Evolutionary conservation across 495 filamentous ascomycete genomes (phyloP), one percentile per base, ranked within the genome.

Genomic region (Daldinia childiae): DNA sequence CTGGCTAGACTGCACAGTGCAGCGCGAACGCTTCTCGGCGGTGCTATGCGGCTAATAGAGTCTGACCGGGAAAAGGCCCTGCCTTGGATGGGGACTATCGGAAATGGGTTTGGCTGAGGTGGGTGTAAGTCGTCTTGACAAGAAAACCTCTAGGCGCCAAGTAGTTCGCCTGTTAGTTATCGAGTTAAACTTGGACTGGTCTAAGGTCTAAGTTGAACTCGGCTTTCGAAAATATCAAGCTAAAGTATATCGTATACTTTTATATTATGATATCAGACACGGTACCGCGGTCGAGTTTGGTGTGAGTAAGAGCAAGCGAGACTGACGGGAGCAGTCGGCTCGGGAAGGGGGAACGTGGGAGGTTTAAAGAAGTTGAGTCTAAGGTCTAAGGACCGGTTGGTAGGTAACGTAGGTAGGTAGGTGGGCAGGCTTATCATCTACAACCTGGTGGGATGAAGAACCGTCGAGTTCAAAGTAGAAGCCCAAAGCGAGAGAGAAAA

Each of bases 41-140:
- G 65, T 73, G 71, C 65, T 73, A 73, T 73, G 71, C 71, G 71
- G 71, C 71, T 73, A 73, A 73, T 73, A 69, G 51, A 73, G 57
- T 73, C 60, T 69, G 65, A 69, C 65, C 65, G 71, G 66, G 66
- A 73, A 73, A 73, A 69, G 62, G 66, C 70, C 71, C 71, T 66
- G 71, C 62, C 66, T 73, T 55, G 36, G 57, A 73, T 73, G 71
- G 65, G 34, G 66, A 73, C 41, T 73, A 68, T 72, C 71, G 62
- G 66, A 66, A 36, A 66, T 68, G 70, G 55, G 56, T 19, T 48
- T 73, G 51, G 57, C 70, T 73, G 61, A 73, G 60, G 64, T 73
- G 9, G 64, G 71, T 73, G 71, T 69, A 73, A 73, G 71, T 73
- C 65, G 65, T 64, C 56, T 59, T 51, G 52, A 73, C 58, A 62